A percentile compares a stretch with the other conserved stretches of the same genome.
Conservation (phyloP, 2,329 filamentous ascomycete genomes). For the Alternaria triticina region DNA sequence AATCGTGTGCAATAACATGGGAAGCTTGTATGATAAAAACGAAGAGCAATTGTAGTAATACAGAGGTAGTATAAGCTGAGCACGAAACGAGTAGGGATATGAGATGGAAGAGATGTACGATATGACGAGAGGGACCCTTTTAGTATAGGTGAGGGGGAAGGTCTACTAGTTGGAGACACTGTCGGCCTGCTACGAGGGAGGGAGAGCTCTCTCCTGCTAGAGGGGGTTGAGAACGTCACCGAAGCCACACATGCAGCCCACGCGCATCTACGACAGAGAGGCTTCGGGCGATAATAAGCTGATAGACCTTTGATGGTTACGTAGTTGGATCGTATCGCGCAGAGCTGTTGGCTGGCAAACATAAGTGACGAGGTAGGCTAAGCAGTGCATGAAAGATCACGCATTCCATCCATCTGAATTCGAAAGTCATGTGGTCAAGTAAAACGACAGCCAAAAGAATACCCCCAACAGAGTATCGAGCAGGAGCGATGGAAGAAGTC, state of each 20-base stretch:
- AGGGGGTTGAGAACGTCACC: neutral
- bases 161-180: neutral
- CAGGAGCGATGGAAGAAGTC: neutral
- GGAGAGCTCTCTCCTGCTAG: neutral
- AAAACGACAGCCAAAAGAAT: neutral
- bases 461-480: neutral
- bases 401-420: neutral
- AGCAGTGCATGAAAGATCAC: neutral
- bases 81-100: neutral
- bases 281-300: neutral
- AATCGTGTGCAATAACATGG: neutral
- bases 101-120: neutral
- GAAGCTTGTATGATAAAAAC: neutral
- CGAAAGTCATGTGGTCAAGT: neutral
- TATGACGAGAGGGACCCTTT: neutral
- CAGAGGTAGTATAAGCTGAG: neutral
- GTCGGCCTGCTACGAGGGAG: neutral
- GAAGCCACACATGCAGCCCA: neutral
- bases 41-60: neutral
- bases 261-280: neutral
- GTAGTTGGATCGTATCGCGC: neutral
- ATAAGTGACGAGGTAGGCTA: neutral
- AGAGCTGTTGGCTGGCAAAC: neutral
- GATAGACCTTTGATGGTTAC: neutral
- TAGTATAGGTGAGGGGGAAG: neutral